Evolutionary conservation across 2,329 filamentous ascomycete species (phyloP), one percentile per base, ranked within the genome.

Genomic region (Apiospora kogelbergensis): DNA sequence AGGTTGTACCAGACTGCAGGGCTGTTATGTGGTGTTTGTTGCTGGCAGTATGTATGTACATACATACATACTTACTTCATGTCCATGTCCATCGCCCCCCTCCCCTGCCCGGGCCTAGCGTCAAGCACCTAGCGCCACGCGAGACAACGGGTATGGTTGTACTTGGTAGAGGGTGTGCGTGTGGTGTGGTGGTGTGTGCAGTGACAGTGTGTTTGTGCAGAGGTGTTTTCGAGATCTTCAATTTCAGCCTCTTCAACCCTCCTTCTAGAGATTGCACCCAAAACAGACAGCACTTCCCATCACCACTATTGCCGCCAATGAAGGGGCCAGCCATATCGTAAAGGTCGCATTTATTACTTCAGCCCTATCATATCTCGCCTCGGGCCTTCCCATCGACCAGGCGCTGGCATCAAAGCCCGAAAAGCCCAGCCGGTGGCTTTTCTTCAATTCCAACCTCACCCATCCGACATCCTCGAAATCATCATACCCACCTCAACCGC

Each of bases 231-330:
- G 71, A 74, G 73, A 73, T 74, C 72, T 75, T 72, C 73, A 76
- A 76, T 77, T 74, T 78, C 76, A 75, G 75, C 74, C 73, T 77
- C 76, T 75, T 72, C 72, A 69, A 69, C 68, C 70, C 70, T 74
- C 70, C 42, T 68, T 57, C 48, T 68, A 65, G 68, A 68, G 53
- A 60, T 60, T 60, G 30, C 53, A 37, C 26, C 53, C 53, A n/a
- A n/a, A 66, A 69, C 67, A 67, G 68, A 42, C 9, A 60, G 15
- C 30, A 30, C 30, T 65, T 24, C 60, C 60, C 67, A 73, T 72
- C 72, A 70, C 66, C 53, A 60, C 26, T 22, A 60, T 30, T 17
- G 37, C 53, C 30, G 30, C 53, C 53, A 33, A 60, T 60, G 53
- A 60, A 60, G 53, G 53, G 26, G 17, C 20, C 20, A 60, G 26